Evolutionary conservation across 257 asterid species (phyloP), one percentile per base, ranked within the genome.

Genomic region (Oldenlandia corymbosa): DNA sequence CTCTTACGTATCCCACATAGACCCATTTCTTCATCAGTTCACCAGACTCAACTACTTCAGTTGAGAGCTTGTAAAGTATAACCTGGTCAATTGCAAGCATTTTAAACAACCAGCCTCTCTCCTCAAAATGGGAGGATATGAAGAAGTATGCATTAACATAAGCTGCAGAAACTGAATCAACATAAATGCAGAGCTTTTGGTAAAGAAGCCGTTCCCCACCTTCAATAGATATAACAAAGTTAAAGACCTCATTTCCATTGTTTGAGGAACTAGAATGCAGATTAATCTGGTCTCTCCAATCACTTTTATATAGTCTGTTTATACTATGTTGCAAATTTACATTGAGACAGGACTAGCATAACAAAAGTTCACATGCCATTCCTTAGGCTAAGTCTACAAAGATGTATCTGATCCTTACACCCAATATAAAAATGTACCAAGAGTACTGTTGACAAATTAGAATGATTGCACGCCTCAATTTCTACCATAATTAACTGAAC

Each of bases 41-140:
- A 63, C 69, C 55, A 60, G 84, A 76, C 56, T 67, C 78, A 65
- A 65, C 81, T 58, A 69, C 68, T 64, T 86, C 90, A 70, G 68
- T 53, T 26, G 96, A 85, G 67, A 77, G 90, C 87, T 90, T 93
- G 71, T 84, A 90, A 48, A 87, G 83, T 70, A 88, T 73, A 60
- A 93, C 90, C 99, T 93, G 71, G n/a, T n/a, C n/a, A n/a, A 34
- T 64, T 31, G 48, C 71, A 67, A 60, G 61, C 62, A 30, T 1
- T 63, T 42, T 47, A 55, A 31, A 64, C 12, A 43, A 55, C 68
- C 41, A 68, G 63, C 23, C 42, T n/a, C 55, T 4, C 39, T 34
- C 18, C 58, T 46, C 8, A 5, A 17, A 5, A 10, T 5, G 17
- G 5, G 23, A 13, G 7, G n/a, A 52, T 7, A 52, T 24, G 27